Percentiles rank a stretch among this genome's conserved stretches.
Evolutionary conservation across 2,329 filamentous ascomycete species (phyloP).

Genomic region (Paraconiothyrium sp.): DNA sequence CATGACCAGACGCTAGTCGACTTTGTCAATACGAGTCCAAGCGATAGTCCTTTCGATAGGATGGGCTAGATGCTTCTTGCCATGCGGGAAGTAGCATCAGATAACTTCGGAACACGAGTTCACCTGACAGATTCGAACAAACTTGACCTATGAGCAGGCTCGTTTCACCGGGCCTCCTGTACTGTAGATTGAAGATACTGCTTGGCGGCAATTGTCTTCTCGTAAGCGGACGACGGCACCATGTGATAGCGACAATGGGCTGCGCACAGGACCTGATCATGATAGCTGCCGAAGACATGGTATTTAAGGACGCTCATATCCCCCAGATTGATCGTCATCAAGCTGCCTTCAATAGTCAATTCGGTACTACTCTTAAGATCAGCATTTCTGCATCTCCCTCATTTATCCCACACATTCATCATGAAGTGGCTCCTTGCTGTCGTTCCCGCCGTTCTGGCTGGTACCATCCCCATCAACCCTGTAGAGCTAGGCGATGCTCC

Average conservation of each 20-base stretch:
- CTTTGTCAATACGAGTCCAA: conserved; percentile 24
- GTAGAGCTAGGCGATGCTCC: conserved; percentile 39
- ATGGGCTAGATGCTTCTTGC: conserved; percentile 23
- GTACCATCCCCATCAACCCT: conserved; percentile 30
- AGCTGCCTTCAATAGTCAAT: conserved; percentile 34
- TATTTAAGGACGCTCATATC: conserved; percentile 45
- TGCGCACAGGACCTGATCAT: conserved; percentile 14
- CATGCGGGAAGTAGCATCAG: conserved; percentile 21
- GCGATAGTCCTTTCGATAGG: conserved; percentile 27
- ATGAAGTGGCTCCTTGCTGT: conserved; percentile 52
- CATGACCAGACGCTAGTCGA: conserved; percentile 22
- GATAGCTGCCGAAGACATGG: conserved; percentile 28
- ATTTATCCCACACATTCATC: conserved; percentile 32
- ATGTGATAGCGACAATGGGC: conserved; percentile 23
- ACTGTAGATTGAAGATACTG: conserved; percentile 41
- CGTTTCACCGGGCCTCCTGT: conserved; percentile 46
- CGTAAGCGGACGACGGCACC: conserved; percentile 29
- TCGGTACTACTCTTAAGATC: conserved; percentile 30
- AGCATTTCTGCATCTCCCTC: conserved; percentile 26
- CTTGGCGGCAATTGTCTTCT: conserved; percentile 42
- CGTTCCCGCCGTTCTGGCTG: conserved; percentile 44
- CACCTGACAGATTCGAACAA: conserved; percentile 33
- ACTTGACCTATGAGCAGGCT: conserved; percentile 37
- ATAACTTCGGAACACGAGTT: conserved; percentile 39
- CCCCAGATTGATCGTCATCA: conserved; percentile 43